Percentiles rank a stretch among this genome's conserved stretches.
phyloP scores from a whole-genome alignment of 2,329 filamentous ascomycete genomes.

The Phialophora expanda region DNA sequence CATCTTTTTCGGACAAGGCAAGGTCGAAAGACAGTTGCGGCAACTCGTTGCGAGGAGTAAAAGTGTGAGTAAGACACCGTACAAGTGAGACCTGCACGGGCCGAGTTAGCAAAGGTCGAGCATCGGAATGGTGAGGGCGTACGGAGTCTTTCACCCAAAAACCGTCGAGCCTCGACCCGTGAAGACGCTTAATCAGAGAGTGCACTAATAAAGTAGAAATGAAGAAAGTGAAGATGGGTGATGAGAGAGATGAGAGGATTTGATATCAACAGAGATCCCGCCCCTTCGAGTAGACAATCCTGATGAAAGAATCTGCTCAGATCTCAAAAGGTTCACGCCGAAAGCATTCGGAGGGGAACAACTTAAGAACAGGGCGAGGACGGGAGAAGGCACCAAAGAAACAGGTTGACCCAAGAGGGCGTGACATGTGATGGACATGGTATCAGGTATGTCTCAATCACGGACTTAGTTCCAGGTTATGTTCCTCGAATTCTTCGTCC shows the following conservation, averaged over 20 bases:
- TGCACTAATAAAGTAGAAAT: background rate
- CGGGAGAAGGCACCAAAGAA: background rate
- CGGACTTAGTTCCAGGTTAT: slow-evolving; percentile 7
- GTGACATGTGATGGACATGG: background rate
- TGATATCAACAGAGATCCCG: background rate
- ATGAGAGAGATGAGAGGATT: background rate
- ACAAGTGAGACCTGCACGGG: background rate
- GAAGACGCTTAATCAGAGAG: background rate
- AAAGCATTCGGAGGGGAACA: background rate
- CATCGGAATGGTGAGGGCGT: background rate
- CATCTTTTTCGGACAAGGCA: background rate
- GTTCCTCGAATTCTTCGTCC: slow-evolving; percentile 18
- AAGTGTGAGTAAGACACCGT: background rate
- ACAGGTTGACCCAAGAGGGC: background rate
- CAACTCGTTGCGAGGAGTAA: background rate
- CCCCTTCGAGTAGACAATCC: too few species aligned
- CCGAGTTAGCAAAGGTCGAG: background rate
- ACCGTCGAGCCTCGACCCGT: background rate
- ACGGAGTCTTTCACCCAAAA: background rate
- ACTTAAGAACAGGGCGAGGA: background rate
- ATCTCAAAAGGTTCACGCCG: background rate
- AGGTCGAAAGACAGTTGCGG: background rate
- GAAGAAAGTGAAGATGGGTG: background rate
- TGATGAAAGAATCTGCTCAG: background rate
- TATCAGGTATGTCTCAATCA: background rate